phyloP scores from a whole-genome alignment of 306 rosid species.

The Cicer pinnatifidum region DNA sequence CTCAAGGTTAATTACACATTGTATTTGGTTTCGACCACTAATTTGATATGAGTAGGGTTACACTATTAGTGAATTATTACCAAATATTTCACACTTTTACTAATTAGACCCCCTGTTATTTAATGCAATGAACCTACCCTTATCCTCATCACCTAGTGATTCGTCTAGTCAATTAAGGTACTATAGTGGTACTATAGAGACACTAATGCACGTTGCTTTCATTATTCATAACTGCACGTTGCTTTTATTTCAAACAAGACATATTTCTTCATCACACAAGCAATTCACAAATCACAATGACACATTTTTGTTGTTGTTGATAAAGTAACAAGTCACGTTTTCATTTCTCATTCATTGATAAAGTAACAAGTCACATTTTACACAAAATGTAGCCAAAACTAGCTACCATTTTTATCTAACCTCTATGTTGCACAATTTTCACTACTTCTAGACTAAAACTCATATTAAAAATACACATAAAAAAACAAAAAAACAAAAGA shows the following conservation, averaged over 20 bases:
- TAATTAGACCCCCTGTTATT: neutral
- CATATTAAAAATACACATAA: neutral
- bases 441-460: neutral
- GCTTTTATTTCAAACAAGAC: neutral
- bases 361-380: neutral
- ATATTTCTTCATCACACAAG: neutral
- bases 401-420: neutral
- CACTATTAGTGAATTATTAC: no score
- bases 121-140: constrained; percentile 17
- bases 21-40: no score
- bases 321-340: neutral
- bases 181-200: neutral
- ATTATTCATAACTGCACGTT: neutral
- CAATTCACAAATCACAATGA: neutral
- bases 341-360: neutral
- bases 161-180: neutral
- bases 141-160: neutral
- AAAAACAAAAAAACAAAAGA: neutral
- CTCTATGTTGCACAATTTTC: neutral
- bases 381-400: constrained; percentile 4
- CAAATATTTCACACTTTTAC: no score
- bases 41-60: no score
- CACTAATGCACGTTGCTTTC: constrained; percentile 1
- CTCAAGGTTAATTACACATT: no score
- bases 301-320: neutral